A percentile compares a stretch with the other conserved stretches of the same genome.
These are phyloP conservation scores for Dactylellina drechsleri DNA, from an alignment of 2,329 filamentous ascomycete genomes.

Conservation along the genomic window DNA sequence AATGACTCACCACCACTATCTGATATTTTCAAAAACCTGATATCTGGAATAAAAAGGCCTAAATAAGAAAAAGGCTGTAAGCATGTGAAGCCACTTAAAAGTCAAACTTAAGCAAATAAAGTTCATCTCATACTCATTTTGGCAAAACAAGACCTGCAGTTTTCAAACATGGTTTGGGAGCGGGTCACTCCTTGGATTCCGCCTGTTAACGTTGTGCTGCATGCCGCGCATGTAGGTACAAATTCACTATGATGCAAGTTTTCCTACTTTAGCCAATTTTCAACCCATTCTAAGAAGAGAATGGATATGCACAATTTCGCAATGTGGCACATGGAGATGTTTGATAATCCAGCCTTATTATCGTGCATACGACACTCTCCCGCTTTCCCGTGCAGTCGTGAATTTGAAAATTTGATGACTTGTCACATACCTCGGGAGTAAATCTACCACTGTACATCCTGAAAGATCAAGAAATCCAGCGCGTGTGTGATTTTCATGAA, in stretches of 20 bases:
- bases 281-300: slow-evolving; percentile 1
- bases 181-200: slow-evolving; percentile 75
- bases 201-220: slow-evolving; percentile 73
- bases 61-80: slow-evolving; percentile 13
- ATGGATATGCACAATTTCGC: slow-evolving; percentile 46
- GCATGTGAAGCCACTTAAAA: slow-evolving; percentile 35
- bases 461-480: slow-evolving; percentile 80
- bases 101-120: slow-evolving; percentile 21
- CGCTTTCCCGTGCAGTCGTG: no score
- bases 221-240: slow-evolving; percentile 78
- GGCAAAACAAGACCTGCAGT: slow-evolving; percentile 81
- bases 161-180: slow-evolving; percentile 76
- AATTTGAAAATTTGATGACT: not conserved
- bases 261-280: slow-evolving; percentile 46
- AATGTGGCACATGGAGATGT: slow-evolving; percentile 50
- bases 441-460: slow-evolving; percentile 77
- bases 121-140: slow-evolving; percentile 71
- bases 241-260: slow-evolving; percentile 70
- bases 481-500: slow-evolving; percentile 77
- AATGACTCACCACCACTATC: slow-evolving; percentile 65
- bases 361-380: slow-evolving; percentile 12
- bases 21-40: slow-evolving; percentile 77
- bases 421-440: slow-evolving; percentile 72
- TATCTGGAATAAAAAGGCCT: slow-evolving; percentile 78
- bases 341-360: slow-evolving; percentile 24